These are phyloP conservation scores for Hanseniaspora valbyensis DNA, from an alignment of 805 yeast genomes.

Conservation along the genomic window DNA sequence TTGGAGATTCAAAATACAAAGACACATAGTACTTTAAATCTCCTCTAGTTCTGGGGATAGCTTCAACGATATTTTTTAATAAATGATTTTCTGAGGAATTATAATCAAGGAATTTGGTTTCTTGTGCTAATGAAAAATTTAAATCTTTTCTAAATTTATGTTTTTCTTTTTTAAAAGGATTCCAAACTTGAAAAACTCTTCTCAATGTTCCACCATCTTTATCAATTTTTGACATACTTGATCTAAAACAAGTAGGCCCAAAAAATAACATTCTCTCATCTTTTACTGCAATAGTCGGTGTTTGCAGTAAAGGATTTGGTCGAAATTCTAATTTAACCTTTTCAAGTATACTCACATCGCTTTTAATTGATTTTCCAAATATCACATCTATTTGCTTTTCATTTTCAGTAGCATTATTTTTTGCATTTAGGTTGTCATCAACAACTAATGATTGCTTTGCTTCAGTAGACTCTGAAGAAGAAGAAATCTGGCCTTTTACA, in stretches of 20 bases:
- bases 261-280: constrained; percentile 22
- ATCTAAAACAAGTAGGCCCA: constrained; percentile 27
- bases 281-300: constrained; percentile 16
- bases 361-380: background rate
- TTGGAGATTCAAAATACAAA: constrained; percentile 22
- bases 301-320: constrained; percentile 17
- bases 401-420: too few relatives aligned
- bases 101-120: constrained; percentile 18
- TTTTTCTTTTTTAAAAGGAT: constrained; percentile 23
- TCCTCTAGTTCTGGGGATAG: constrained; percentile 21
- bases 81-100: background rate
- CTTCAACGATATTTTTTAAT: constrained; percentile 16
- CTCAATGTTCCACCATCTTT: constrained; percentile 18
- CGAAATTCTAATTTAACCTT: background rate
- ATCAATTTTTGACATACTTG: constrained; percentile 17
- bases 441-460: too few relatives aligned
- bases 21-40: constrained; percentile 16
- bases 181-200: constrained; percentile 22
- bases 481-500: too few relatives aligned
- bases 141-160: constrained; percentile 20
- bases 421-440: too few relatives aligned
- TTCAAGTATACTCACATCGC: background rate
- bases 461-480: too few relatives aligned
- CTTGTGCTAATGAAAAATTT: constrained; percentile 20
- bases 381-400: background rate